Evolutionary conservation across 2,329 filamentous ascomycete species (phyloP).

Genomic region (Sarocladiaceae sp.): DNA sequence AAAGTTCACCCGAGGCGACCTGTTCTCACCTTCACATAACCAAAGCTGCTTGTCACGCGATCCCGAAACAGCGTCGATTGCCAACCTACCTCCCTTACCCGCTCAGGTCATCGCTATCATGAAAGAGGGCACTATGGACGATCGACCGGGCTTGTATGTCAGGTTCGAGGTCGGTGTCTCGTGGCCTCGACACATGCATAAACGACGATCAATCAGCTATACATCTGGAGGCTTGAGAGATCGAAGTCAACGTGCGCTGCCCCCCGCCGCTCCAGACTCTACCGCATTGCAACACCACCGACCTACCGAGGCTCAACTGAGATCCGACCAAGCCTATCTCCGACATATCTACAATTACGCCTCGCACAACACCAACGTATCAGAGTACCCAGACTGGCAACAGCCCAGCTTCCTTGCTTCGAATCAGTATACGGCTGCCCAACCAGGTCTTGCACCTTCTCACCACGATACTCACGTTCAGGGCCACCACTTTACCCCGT

Average conservation of each 20-base stretch:
- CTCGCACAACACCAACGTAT: neutral
- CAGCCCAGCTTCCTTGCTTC: neutral
- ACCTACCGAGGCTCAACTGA: neutral
- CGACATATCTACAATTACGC: constrained; percentile 4
- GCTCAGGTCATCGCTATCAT: too few species aligned
- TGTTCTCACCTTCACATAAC: too few species aligned
- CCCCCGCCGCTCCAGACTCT: neutral
- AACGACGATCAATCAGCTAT: constrained; percentile 39
- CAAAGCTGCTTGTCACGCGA: too few species aligned
- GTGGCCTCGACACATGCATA: constrained; percentile 36
- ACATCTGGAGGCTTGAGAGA: constrained; percentile 39
- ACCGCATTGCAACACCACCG: neutral
- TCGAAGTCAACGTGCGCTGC: constrained; percentile 18
- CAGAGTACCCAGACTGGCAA: neutral
- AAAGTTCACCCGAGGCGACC: too few species aligned
- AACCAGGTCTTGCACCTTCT: neutral
- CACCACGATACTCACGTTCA: neutral
- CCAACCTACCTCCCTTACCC: too few species aligned
- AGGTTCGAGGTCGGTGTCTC: constrained; percentile 47
- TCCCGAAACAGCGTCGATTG: too few species aligned
- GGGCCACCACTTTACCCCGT: neutral
- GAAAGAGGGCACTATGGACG: constrained; percentile 17
- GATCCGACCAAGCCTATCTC: neutral
- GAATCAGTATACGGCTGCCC: neutral
- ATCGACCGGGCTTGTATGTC: constrained; percentile 34